Evolutionary conservation across 1,139 yeast genomes (phyloP).

Genomic region (Sugiyamaella sp.): DNA sequence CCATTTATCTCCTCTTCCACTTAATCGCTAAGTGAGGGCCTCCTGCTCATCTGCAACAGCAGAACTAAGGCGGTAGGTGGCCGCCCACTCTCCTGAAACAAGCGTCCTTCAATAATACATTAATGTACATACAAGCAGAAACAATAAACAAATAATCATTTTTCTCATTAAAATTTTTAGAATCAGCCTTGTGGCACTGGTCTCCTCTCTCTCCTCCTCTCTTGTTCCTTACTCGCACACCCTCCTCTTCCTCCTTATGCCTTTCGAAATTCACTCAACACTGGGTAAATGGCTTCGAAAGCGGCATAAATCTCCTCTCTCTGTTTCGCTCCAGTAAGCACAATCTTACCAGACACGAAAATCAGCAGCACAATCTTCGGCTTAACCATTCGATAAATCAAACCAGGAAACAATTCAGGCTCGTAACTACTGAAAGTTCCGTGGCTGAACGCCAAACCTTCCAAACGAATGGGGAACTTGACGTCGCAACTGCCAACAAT

Average conservation of each 20-base stretch:
- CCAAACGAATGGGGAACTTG: conserved; percentile 94
- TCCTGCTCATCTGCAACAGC: no score
- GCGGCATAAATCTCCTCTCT: conserved; percentile 99
- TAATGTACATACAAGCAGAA: conserved; percentile 11
- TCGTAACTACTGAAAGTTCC: conserved; percentile 99
- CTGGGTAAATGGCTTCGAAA: conserved; percentile 97
- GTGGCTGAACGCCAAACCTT: conserved; percentile 97
- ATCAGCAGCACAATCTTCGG: conserved; percentile 95
- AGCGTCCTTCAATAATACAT: background rate
- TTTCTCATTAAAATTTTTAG: conserved; percentile 10
- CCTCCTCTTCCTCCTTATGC: conserved; percentile 44
- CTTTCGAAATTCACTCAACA: conserved; percentile 95
- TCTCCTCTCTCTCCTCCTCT: conserved; percentile 2
- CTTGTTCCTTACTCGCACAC: background rate
- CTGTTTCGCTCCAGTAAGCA: conserved; percentile 97
- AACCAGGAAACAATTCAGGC: conserved; percentile 97
- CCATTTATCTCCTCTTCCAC: no score
- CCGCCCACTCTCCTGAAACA: no score
- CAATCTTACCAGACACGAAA: conserved; percentile 97
- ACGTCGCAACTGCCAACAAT: conserved; percentile 98
- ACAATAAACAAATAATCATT: conserved; percentile 5
- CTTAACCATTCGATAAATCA: conserved; percentile 98
- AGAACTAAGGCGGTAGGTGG: no score
- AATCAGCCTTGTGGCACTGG: background rate
- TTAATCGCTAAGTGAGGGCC: no score